Evolutionary conservation across 192 early-diverging fungal genomes (phyloP), one percentile per base, ranked within the genome.

Genomic region (Pilaira anomala): DNA sequence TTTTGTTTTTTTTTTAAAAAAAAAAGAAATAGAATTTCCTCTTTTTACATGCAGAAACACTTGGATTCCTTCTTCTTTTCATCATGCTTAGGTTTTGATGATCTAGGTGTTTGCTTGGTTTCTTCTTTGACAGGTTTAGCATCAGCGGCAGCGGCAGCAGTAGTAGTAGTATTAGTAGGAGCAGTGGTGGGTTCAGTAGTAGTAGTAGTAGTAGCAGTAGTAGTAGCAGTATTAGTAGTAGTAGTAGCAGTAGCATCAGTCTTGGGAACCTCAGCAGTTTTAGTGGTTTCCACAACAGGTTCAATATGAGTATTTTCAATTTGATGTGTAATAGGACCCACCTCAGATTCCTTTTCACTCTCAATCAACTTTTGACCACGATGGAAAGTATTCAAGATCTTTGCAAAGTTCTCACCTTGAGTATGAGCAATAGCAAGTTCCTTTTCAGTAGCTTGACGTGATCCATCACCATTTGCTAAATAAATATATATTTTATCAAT

Each of bases 331-430:
- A 40, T 12, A 8, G 39, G 39, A 40, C 12, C 39, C 39, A 8
- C 39, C 12, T 40, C 39, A 45, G 42, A 7, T 45, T 46, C 13
- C 18, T 46, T 46, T 46, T 19, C 44, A 19, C 18, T 46, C 4
- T 19, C 44, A 18, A 19, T 46, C 44, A 18, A 36, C 44, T 46
- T 19, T 46, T 24, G 12, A 25, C 70, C 71, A 29, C 50, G 62
- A 13, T 68, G 56, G 44, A 60, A 75, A 12, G 69, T 58, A 13
- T 19, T 51, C 8, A 81, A 71, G 26, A 84, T 62, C 42, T 80
- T 65, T 30, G 76, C 85, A 68, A 86, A 88, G 18, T 63, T 49
- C 63, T 85, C 78, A 46, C 87, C 87, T 75, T 88, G 87, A 30
- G 62, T n/a, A 46, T 64, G 62, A 4, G 83, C 83, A 57, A 85